Percentiles rank a stretch among this genome's conserved stretches.
Conservation (phyloP, 2,329 filamentous ascomycete genomes). For the Thielaviopsis musarum region DNA sequence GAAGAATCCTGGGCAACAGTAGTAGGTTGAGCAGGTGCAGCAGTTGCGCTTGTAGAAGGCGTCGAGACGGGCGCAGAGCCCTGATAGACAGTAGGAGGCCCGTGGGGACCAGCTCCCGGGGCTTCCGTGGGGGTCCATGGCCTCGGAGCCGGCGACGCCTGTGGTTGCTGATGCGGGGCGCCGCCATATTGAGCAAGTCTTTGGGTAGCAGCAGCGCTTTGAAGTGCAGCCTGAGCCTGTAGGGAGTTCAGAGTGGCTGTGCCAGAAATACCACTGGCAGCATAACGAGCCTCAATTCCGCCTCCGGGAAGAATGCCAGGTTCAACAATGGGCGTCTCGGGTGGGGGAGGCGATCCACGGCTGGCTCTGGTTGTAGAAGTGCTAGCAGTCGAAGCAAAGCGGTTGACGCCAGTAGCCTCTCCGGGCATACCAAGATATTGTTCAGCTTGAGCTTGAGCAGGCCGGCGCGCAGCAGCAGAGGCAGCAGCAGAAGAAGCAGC, state of each 20-base stretch:
- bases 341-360: constrained; percentile 83
- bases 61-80: constrained; percentile 37
- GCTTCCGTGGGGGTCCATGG: constrained; percentile 94
- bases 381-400: constrained; percentile 68
- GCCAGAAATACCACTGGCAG: constrained; percentile 77
- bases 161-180: constrained; percentile 18
- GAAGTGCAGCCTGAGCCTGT: constrained; percentile 20
- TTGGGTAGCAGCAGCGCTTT: constrained; percentile 70
- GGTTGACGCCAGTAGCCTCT: constrained; percentile 35
- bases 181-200: constrained; percentile 61
- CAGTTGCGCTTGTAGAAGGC: constrained; percentile 9
- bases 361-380: constrained; percentile 85
- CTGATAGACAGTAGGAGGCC: constrained; percentile 82
- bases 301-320: constrained; percentile 54
- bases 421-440: constrained; percentile 23
- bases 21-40: background rate
- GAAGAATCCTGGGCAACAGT: constrained; percentile 4
- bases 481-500: constrained; percentile 14
- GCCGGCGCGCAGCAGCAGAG: constrained; percentile 18
- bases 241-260: constrained; percentile 66
- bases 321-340: constrained; percentile 73
- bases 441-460: constrained; percentile 1
- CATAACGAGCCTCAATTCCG: constrained; percentile 82
- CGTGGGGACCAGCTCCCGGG: constrained; percentile 72
- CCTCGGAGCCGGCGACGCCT: constrained; percentile 25